Base-by-base conservation (phyloP, 2,329 filamentous ascomycete species). In the Cladosporium sp. region DNA sequence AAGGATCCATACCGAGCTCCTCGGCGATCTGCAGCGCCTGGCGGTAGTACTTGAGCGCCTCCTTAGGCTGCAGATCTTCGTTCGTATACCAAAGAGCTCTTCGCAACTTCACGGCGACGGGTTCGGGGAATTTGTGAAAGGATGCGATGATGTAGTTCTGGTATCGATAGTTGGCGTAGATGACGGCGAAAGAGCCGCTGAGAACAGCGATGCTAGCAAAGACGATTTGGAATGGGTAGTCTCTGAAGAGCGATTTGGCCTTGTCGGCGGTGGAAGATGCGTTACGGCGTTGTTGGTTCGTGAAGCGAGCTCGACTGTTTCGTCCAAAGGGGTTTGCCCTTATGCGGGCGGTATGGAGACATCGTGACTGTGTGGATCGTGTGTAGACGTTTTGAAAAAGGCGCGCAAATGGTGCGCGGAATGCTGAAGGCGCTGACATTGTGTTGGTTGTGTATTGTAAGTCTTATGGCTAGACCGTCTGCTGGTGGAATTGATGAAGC, bases 81-180 rank as follows among this genome's bases (percentile, higher is more conserved):
- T 93, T 91, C 58, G 85, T 88, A 70, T 89, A 95, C 72, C 92
- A 96, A 20, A 97, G 73, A 0, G 90, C 93, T 58, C 84, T 82
- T 27, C 93, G 88, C 41, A 99, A 77, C 54, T 88, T 83, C 61
- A 86, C 84, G 8, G 87, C 87, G 29, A 92, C 83, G 1, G 83
- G 77, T 37, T 86, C 80, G 2, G 88, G 88, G 64, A 75, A 83
- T 48, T 78, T 76, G 65, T 78, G 74, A 60, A 77, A 79, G 11
- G 74, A 67, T 42, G 64, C 69, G 44, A 73, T 62, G 55, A 76
- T 74, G 61, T 76, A 70, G 51, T 68, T 68, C 18, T 68, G 63
- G 62, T 76, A 76, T 61, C 74, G 65, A 62, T 70, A 72, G 43
- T 75, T 74, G 43, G 71, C 67, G 59, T 72, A 77, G 50, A 70